Base-by-base conservation (phyloP, 352 stramenopile species). In the Pythium angustatum region DNA sequence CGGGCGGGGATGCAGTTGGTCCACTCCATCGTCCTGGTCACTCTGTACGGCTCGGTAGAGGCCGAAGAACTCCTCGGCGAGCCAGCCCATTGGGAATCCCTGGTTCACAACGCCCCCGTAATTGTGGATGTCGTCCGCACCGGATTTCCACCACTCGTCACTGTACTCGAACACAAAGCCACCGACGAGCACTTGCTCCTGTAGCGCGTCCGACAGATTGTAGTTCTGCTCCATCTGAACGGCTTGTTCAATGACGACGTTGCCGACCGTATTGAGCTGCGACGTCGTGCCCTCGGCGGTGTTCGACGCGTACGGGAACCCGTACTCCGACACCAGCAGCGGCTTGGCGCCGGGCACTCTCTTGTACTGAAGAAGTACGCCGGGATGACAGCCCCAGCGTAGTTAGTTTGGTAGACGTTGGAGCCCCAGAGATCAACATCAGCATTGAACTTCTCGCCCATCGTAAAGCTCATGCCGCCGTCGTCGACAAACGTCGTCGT, bases 401-500 rank as follows among this genome's bases (percentile, higher is more conserved):
- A 90, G 71, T 87, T 68, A 5, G 77, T 78, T 67, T 91, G 79
- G 69, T 91, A 91, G 14, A 91, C 68, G 30, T 91, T 91, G 30
- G 77, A 82, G 8, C 81, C 81, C 81, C 81, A 91, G 57, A 91
- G 68, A 49, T 91, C 81, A 10, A 91, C 79, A 22, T 91, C 79
- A 0, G 78, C 76, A 9, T 73, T 45, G 53, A 72, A 76, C 40
- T 69, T 27, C 38, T 86, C 76, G 14, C 81, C 81, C 1, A 69
- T 64, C 3, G 34, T 64, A 62, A 91, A 85, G 60, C 62, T 87
- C 11, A 61, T 60, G 1, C 76, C 74, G 28, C 76, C 80, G 26
- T 91, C 81, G 43, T 91, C 81, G 21, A 91, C 74, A 60, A 91
- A 88, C 5, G 80, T 91, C 2, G 81, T 91, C n/a, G 81, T 88